A percentile compares a stretch with the other conserved stretches of the same genome.
These are phyloP conservation scores for Populus hybrid DNA, from an alignment of 441 rosid genomes.

Conservation along the genomic window DNA sequence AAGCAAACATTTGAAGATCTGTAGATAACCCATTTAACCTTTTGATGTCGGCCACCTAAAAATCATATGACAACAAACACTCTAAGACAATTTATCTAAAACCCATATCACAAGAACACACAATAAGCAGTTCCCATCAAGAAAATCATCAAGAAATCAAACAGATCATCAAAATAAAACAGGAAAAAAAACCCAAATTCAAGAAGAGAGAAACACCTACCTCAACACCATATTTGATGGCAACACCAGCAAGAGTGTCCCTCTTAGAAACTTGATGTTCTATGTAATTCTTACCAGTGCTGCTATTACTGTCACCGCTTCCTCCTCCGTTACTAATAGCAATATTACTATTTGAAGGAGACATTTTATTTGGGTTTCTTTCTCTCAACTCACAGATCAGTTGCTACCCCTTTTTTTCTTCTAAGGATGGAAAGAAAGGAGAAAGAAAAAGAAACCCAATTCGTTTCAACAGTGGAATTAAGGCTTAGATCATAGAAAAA, in stretches of 20 bases:
- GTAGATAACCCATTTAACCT: conserved; percentile 55
- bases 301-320: conserved; percentile 7
- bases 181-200: too few relatives aligned
- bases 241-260: conserved; percentile 68
- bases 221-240: conserved; percentile 72
- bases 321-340: neutral
- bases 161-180: neutral
- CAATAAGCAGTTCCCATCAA: neutral
- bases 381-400: too few relatives aligned
- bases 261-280: conserved; percentile 52
- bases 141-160: neutral
- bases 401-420: too few relatives aligned
- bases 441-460: too few relatives aligned
- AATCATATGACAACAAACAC: conserved; percentile 8
- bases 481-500: too few relatives aligned
- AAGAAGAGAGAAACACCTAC: conserved; percentile 19
- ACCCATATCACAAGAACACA: neutral
- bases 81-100: neutral
- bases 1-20: conserved; percentile 75
- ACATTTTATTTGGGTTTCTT: too few relatives aligned
- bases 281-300: conserved; percentile 28
- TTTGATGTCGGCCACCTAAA: conserved; percentile 58
- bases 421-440: too few relatives aligned
- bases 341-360: too few relatives aligned
- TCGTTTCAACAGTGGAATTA: too few relatives aligned